Conservation (phyloP, 331 rosid genomes). For the Malus hybrid region DNA sequence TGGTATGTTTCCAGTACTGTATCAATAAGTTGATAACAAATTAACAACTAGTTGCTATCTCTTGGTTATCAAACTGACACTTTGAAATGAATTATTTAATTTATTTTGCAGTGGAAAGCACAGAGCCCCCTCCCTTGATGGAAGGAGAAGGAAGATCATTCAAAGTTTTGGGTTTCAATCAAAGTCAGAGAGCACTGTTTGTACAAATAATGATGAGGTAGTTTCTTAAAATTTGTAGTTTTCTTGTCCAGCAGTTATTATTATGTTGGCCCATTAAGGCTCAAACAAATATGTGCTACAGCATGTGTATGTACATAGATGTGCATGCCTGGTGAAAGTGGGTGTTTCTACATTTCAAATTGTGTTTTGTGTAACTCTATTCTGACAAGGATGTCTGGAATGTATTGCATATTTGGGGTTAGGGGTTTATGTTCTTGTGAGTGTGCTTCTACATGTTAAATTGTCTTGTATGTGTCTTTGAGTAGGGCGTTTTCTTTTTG, state of each 20-base stretch:
- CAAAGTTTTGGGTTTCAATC: constrained; percentile 96
- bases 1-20: constrained; percentile 28
- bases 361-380: background rate
- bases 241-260: background rate
- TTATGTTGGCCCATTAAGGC: background rate
- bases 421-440: background rate
- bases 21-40: constrained; percentile 5
- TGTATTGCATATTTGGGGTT: background rate
- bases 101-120: constrained; percentile 76
- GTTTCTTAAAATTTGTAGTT: background rate
- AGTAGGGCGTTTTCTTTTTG: background rate
- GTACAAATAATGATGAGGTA: constrained; percentile 97
- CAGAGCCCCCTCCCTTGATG: constrained; percentile 89
- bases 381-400: constrained; percentile 3
- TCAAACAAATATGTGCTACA: background rate
- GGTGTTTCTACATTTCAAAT: background rate
- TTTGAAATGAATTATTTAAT: constrained; percentile 10
- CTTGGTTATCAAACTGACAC: constrained; percentile 11
- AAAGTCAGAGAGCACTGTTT: constrained; percentile 88
- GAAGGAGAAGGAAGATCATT: constrained; percentile 98
- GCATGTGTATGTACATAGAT: background rate
- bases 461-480: constrained; percentile 4
- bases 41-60: background rate
- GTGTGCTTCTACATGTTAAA: background rate
- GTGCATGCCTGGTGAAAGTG: background rate